Evolutionary conservation across 371 early-diverging fungal genomes (phyloP).

Genomic region (Mucor saturninus): DNA sequence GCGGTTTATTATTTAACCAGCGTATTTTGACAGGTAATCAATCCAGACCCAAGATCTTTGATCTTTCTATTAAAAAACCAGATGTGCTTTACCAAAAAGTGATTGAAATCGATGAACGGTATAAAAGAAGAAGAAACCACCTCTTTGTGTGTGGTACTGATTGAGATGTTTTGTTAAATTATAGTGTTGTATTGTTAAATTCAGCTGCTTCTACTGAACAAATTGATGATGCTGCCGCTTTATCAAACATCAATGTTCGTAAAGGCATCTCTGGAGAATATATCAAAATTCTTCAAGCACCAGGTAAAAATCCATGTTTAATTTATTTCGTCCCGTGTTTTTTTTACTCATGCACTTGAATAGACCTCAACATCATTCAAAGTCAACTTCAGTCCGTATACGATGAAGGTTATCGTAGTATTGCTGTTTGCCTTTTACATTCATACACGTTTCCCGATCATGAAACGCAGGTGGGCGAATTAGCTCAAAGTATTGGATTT

Average conservation of each 20-base stretch:
- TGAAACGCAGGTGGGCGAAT: conserved; percentile 71
- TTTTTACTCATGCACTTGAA: conserved; percentile 14
- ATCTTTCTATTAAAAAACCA: conserved; percentile 80
- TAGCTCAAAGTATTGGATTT: conserved; percentile 83
- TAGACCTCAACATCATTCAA: conserved; percentile 45
- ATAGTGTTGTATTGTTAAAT: conserved; percentile 77
- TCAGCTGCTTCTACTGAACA: conserved; percentile 63
- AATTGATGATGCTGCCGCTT: conserved; percentile 34
- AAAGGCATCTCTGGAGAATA: conserved; percentile 90
- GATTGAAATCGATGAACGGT: conserved; percentile 89
- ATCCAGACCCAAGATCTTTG: conserved; percentile 93
- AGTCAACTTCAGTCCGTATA: conserved; percentile 64
- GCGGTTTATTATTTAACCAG: neutral
- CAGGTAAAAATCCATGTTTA: conserved; percentile 53
- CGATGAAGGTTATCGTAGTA: conserved; percentile 77
- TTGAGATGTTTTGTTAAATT: neutral
- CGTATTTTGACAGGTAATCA: conserved; percentile 78
- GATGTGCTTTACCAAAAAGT: conserved; percentile 88
- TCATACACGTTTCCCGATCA: conserved; percentile 90
- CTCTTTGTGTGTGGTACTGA: neutral
- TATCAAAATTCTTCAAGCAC: conserved; percentile 70
- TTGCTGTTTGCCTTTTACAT: conserved; percentile 93
- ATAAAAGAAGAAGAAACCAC: neutral
- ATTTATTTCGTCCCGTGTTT: neutral
- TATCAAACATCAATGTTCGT: conserved; percentile 34